Conservation (phyloP, 2,329 filamentous ascomycete genomes). For the Neonectria hederae region DNA sequence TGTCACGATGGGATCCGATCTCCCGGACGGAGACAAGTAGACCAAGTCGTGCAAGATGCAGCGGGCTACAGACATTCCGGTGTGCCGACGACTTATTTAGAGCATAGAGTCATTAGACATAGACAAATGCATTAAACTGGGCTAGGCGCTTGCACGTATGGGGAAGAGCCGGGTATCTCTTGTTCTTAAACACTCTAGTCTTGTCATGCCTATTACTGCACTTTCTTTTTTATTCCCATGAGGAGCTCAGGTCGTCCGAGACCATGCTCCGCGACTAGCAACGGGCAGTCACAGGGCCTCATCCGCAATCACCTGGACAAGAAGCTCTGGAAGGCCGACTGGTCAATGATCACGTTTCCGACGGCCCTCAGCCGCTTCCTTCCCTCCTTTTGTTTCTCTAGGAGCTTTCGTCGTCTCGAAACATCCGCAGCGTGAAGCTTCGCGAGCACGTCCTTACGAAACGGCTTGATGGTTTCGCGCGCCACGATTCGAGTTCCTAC, state of each 20-base stretch:
- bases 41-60: not conserved
- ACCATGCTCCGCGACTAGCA: not conserved
- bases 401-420: constrained; percentile 80
- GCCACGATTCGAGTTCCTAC: constrained; percentile 86
- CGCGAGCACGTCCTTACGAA: constrained; percentile 91
- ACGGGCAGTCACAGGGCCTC: not conserved
- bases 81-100: not conserved
- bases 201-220: not conserved
- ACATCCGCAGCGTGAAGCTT: constrained; percentile 95
- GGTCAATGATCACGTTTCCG: constrained; percentile 95
- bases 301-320: constrained; percentile 72
- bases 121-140: not conserved
- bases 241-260: not conserved
- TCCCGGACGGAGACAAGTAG: constrained; percentile 47
- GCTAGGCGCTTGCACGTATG: no score
- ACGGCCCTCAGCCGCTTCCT: constrained; percentile 85
- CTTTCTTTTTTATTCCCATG: not conserved
- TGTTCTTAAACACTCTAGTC: constrained; percentile 6
- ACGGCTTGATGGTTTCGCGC: constrained; percentile 94
- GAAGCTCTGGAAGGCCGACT: constrained; percentile 94
- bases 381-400: constrained; percentile 97
- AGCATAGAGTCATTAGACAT: not conserved
- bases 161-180: constrained; percentile 20
- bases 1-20: constrained; percentile 50
- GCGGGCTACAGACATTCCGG: not conserved